Evolutionary conservation across 2,329 filamentous ascomycete genomes (phyloP).

Genomic region (Arthrobotrys pseudoclavata): DNA sequence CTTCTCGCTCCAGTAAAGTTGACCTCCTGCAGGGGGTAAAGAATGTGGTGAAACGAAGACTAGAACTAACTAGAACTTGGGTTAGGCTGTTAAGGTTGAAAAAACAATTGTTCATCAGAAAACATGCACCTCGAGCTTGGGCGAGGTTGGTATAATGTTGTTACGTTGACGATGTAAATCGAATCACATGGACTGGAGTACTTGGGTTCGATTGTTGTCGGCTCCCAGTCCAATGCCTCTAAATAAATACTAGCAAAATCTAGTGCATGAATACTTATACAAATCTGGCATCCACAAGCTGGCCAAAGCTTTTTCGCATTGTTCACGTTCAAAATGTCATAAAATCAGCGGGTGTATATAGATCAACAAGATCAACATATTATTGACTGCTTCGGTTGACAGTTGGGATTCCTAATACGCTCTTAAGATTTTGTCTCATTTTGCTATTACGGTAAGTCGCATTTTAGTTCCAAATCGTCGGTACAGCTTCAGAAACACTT

Average conservation of each 20-base stretch:
- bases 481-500: neutral
- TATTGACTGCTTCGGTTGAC: neutral
- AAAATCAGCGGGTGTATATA: neutral
- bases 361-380: conserved; percentile 43
- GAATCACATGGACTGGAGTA: no score
- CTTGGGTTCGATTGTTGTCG: no score
- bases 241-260: no score
- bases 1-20: neutral
- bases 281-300: neutral
- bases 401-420: neutral
- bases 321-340: neutral
- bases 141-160: no score
- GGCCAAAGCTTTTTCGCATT: conserved; percentile 3
- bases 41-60: neutral
- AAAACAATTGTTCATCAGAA: neutral
- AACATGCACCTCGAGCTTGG: neutral
- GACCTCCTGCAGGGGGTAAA: neutral
- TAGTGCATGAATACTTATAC: no score
- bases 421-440: conserved; percentile 15
- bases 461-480: conserved; percentile 11
- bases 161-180: no score
- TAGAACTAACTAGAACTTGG: neutral
- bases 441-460: conserved; percentile 1
- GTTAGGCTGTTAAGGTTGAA: neutral
- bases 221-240: no score